phyloP scores from a whole-genome alignment of 2,329 filamentous ascomycete species.

The Juglanconis sp. region DNA sequence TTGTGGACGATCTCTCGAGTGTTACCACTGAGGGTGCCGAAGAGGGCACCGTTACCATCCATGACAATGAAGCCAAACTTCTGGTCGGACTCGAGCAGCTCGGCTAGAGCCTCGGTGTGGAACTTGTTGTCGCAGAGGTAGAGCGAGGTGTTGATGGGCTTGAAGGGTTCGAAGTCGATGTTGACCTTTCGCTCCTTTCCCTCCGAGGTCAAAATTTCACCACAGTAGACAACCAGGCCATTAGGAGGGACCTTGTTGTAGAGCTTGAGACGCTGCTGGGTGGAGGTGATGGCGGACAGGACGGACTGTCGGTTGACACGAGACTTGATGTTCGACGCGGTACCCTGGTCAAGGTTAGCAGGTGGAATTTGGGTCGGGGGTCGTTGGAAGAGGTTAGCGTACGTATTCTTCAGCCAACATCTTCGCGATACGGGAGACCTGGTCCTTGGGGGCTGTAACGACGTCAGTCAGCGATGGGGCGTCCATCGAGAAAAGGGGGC shows the following conservation, averaged over 20 bases:
- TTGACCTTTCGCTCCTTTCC: conserved; percentile 99
- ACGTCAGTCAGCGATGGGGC: conserved; percentile 21
- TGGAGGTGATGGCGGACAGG: conserved; percentile 96
- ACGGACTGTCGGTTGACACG: conserved; percentile 98
- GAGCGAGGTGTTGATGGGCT: conserved; percentile 98
- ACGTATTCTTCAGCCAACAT: conserved; percentile 99
- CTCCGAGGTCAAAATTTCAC: conserved; percentile 98
- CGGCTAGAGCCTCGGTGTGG: conserved; percentile 94
- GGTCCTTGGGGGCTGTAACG: conserved; percentile 83
- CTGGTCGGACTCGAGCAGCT: conserved; percentile 96
- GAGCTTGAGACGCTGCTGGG: conserved; percentile 96
- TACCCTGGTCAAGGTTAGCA: conserved; percentile 59
- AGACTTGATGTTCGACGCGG: conserved; percentile 98
- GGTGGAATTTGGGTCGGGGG: conserved; percentile 11
- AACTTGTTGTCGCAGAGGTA: conserved; percentile 99
- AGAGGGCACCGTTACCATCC: conserved; percentile 97
- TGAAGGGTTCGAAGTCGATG: conserved; percentile 99
- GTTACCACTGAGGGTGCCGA: conserved; percentile 95
- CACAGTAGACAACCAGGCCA: conserved; percentile 96
- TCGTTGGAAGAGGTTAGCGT: conserved; percentile 36
- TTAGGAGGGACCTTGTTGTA: conserved; percentile 99
- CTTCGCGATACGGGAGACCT: conserved; percentile 92
- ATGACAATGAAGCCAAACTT: conserved; percentile 99
- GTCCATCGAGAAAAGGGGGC: too few relatives aligned
- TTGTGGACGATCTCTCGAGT: conserved; percentile 97